Percentiles rank a stretch among this genome's conserved stretches.
These are phyloP conservation scores for Alternaria sp. DNA, from an alignment of 2,329 filamentous ascomycete genomes.

Conservation along the genomic window DNA sequence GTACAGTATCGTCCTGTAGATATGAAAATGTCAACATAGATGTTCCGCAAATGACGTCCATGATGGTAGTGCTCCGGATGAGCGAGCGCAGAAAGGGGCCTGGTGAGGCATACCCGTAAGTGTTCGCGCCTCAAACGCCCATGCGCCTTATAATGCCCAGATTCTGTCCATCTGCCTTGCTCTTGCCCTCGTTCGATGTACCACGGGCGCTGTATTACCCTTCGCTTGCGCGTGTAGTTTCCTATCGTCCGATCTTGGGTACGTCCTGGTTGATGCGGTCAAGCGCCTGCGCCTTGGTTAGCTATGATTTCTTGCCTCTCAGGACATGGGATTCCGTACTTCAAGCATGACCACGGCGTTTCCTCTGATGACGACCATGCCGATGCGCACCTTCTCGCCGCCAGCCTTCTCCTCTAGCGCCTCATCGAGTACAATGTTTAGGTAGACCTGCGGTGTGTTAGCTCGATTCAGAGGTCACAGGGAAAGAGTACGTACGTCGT, in stretches of 20 bases:
- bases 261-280: constrained; percentile 47
- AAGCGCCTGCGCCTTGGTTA: constrained; percentile 35
- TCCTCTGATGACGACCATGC: constrained; percentile 96
- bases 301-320: neutral
- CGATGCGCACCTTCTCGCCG: constrained; percentile 86
- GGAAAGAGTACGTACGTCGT: constrained; percentile 74
- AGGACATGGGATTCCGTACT: constrained; percentile 46
- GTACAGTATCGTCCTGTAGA: constrained; percentile 26
- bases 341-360: constrained; percentile 99
- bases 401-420: constrained; percentile 93
- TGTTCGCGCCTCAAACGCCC: constrained; percentile 31
- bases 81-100: constrained; percentile 6
- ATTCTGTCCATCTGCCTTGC: constrained; percentile 10
- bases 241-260: constrained; percentile 41
- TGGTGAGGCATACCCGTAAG: constrained; percentile 27
- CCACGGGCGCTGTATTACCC: neutral
- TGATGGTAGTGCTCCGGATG: constrained; percentile 4
- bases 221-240: constrained; percentile 2
- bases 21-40: constrained; percentile 28
- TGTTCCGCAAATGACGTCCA: constrained; percentile 12
- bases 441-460: constrained; percentile 73
- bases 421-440: constrained; percentile 98
- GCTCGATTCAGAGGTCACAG: neutral
- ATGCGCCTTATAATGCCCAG: constrained; percentile 18
- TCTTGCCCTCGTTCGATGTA: neutral